Evolutionary conservation across 768 basidiomycete genomes (phyloP), one percentile per base, ranked within the genome.

Genomic region (Lentinus tigrinus): DNA sequence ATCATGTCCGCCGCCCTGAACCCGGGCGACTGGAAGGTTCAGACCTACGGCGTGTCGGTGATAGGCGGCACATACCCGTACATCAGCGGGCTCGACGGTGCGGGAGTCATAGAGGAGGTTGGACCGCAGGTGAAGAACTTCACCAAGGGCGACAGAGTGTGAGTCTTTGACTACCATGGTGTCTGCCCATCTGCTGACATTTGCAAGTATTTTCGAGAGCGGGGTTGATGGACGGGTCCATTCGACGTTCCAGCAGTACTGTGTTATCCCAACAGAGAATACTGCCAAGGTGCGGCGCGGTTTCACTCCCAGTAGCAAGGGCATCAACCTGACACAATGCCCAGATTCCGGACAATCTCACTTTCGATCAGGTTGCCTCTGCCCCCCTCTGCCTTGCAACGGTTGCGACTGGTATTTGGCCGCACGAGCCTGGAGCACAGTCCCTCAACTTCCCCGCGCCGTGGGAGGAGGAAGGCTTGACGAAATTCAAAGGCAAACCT

Each of bases 11-110:
- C 79, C 0, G 76, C 79, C 2, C 67, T 84, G 47, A 83, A 84
- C 58, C 84, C 84, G 2, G 74, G 76, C 13, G 84, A 85, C 58
- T 81, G 80, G 69, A 81, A 81, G 64, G 73, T 82, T 28, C 79
- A 79, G 56, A 74, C 6, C 31, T 31, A 31, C 3, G 31, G 31
- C 6, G 31, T 31, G 31, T 6, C 31, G 7, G 31, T 31, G 31
- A 31, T 31, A 6, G 31, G 31, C 31, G 31, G 31, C 31, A 31
- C 31, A 1, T 80, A 61, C 60, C 79, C 76, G 14, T 64, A 43
- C 34, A 38, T 67, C 8, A 37, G 60, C 3, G 63, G 66, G 9
- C 40, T 47, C 1, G 64, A 67, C 52, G 54, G 34, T 28, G 72
- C 78, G 0, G 79, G 80, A 1, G 60, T 68, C 11, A 75, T 81